These are phyloP conservation scores for Sporormia fimetaria DNA, from an alignment of 495 filamentous ascomycete genomes.

Conservation along the genomic window DNA sequence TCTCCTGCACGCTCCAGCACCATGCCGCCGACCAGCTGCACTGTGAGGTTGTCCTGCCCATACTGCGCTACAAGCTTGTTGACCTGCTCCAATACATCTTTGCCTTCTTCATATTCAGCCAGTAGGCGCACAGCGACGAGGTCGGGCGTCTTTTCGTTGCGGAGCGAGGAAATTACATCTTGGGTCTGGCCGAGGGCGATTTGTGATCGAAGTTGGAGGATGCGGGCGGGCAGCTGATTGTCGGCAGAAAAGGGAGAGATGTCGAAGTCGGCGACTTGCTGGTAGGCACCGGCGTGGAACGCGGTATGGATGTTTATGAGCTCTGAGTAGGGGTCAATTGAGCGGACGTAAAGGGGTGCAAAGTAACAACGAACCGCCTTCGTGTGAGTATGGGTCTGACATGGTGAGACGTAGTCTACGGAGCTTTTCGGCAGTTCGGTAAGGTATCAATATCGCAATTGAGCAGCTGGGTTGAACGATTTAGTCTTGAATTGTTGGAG, in stretches of 20 bases:
- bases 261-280: conserved; percentile 69
- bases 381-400: conserved; percentile 92
- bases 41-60: conserved; percentile 57
- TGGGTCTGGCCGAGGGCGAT: conserved; percentile 68
- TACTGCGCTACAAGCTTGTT: conserved; percentile 54
- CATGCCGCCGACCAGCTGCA: conserved; percentile 69
- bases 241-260: conserved; percentile 59
- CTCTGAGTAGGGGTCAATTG: conserved; percentile 42
- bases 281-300: conserved; percentile 89
- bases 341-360: conserved; percentile 6
- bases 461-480: background rate
- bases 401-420: too few relatives aligned
- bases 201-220: conserved; percentile 68
- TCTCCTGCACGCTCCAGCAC: conserved; percentile 65
- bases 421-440: too few relatives aligned
- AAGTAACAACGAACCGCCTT: conserved; percentile 50
- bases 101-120: conserved; percentile 48
- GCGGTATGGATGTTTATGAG: conserved; percentile 89
- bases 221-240: conserved; percentile 65
- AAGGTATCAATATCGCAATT: too few relatives aligned
- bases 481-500: background rate
- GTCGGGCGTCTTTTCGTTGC: conserved; percentile 57
- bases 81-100: conserved; percentile 46
- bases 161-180: conserved; percentile 56
- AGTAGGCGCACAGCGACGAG: conserved; percentile 66